Percentiles rank a stretch among this genome's conserved stretches.
These are phyloP conservation scores for Penicillium sp. DNA, from an alignment of 2,329 filamentous ascomycete species.

Conservation along the genomic window DNA sequence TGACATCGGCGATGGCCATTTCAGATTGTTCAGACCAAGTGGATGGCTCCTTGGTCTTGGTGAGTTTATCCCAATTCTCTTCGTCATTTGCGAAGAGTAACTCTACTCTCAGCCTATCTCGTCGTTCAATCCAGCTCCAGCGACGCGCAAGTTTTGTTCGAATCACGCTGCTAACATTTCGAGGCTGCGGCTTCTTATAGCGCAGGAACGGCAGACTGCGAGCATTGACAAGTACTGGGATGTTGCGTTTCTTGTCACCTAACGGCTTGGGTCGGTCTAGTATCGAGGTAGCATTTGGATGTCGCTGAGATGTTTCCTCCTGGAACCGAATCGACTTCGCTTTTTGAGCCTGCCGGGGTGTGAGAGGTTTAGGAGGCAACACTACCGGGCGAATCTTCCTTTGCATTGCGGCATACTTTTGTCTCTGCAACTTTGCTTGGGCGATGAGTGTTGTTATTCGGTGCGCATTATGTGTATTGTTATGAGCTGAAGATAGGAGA, in stretches of 20 bases:
- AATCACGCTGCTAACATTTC: slow-evolving; percentile 39
- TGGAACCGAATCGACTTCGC: slow-evolving; percentile 27
- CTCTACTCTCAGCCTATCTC: slow-evolving; percentile 32
- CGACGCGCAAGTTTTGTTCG: slow-evolving; percentile 37
- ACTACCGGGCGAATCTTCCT: slow-evolving; percentile 13
- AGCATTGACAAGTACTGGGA: slow-evolving; percentile 44
- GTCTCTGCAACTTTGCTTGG: slow-evolving; percentile 24
- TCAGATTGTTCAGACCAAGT: slow-evolving; percentile 28
- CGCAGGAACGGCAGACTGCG: slow-evolving; percentile 45
- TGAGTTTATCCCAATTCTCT: slow-evolving; percentile 43
- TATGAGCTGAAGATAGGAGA: slow-evolving; percentile 35
- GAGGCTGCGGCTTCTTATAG: slow-evolving; percentile 47
- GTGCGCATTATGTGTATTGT: slow-evolving; percentile 25
- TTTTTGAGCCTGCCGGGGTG: slow-evolving; percentile 25
- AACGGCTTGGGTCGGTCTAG: slow-evolving; percentile 36
- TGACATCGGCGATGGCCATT: slow-evolving; percentile 22
- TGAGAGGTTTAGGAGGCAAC: slow-evolving; percentile 22
- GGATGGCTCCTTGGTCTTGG: slow-evolving; percentile 19
- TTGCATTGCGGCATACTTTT: slow-evolving; percentile 24
- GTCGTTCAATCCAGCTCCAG: slow-evolving; percentile 35
- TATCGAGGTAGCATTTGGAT: slow-evolving; percentile 37
- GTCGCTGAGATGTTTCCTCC: slow-evolving; percentile 29
- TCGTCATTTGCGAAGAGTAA: slow-evolving; percentile 40
- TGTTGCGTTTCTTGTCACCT: slow-evolving; percentile 38
- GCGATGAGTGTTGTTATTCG: slow-evolving; percentile 30